Percentiles rank a stretch among this genome's conserved stretches.
These are phyloP conservation scores for Xylogone sp. DNA, from an alignment of 2,329 filamentous ascomycete genomes.

Conservation along the genomic window DNA sequence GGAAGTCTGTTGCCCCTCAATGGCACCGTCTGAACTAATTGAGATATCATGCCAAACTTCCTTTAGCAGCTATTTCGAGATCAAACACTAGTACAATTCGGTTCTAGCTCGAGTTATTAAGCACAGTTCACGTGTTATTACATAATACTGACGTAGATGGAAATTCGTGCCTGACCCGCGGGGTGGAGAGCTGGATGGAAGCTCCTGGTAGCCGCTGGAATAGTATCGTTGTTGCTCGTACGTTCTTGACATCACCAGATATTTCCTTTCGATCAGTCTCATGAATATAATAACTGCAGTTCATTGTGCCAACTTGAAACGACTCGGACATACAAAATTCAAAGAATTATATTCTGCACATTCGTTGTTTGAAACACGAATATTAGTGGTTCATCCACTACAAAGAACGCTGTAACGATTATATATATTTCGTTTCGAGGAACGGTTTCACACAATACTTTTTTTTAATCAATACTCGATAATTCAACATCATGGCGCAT, in stretches of 20 bases:
- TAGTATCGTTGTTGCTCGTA: not conserved
- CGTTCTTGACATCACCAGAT: not conserved
- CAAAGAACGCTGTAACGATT: not conserved
- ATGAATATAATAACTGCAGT: not conserved
- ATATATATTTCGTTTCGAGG: too few relatives aligned
- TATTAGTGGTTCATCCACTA: not conserved
- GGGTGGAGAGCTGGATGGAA: not conserved
- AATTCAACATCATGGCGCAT: constrained; percentile 52
- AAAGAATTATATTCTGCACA: not conserved
- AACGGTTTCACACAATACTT: not conserved
- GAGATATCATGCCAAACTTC: constrained; percentile 4
- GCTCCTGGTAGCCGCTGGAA: not conserved
- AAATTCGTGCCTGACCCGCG: not conserved
- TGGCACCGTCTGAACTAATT: constrained; percentile 1
- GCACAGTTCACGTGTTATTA: not conserved
- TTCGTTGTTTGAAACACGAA: not conserved
- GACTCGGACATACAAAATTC: not conserved
- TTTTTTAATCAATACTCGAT: constrained; percentile 6
- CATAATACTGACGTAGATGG: not conserved
- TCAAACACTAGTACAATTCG: constrained; percentile 2
- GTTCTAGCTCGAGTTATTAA: not conserved
- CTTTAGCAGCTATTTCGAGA: constrained; percentile 4
- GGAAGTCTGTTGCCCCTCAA: not conserved
- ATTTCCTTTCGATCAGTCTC: not conserved
- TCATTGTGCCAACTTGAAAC: not conserved